Percentiles rank a stretch among this genome's conserved stretches.
Conservation (phyloP, 140 eudicot species). For the Senecio squalidus region DNA sequence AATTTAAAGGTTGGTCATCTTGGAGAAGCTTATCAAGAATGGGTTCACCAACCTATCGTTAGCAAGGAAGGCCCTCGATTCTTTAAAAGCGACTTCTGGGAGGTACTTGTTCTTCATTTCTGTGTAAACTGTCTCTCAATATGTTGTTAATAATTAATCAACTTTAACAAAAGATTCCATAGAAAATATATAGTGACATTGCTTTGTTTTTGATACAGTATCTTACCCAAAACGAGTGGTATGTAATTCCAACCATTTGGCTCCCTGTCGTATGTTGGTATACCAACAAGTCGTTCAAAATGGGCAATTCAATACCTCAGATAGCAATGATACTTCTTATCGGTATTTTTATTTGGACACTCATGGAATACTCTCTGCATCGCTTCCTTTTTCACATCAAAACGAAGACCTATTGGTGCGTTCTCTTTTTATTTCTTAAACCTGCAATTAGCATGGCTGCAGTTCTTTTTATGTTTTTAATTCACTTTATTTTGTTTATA, state of each 20-base stretch:
- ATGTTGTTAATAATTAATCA: background rate
- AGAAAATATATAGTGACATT: slow-evolving; percentile 2
- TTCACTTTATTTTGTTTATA: background rate
- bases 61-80: slow-evolving; percentile 95
- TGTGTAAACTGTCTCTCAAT: background rate
- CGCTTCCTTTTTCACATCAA: slow-evolving; percentile 93
- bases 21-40: slow-evolving; percentile 91
- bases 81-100: slow-evolving; percentile 83
- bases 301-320: slow-evolving; percentile 58
- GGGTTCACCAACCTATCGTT: slow-evolving; percentile 97
- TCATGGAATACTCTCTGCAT: slow-evolving; percentile 78
- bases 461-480: background rate
- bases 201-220: slow-evolving; percentile 40
- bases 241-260: slow-evolving; percentile 78
- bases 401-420: slow-evolving; percentile 81
- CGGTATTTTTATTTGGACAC: slow-evolving; percentile 80
- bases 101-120: slow-evolving; percentile 40
- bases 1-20: slow-evolving; percentile 85
- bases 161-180: no score
- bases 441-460: background rate
- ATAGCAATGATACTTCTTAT: slow-evolving; percentile 33
- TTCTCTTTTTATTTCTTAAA: slow-evolving; percentile 8
- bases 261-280: slow-evolving; percentile 79
- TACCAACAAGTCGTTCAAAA: slow-evolving; percentile 41
- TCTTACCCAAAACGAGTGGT: slow-evolving; percentile 72